Evolutionary conservation across 2,329 filamentous ascomycete species (phyloP).

Genomic region (Mycocentrospora acerina): DNA sequence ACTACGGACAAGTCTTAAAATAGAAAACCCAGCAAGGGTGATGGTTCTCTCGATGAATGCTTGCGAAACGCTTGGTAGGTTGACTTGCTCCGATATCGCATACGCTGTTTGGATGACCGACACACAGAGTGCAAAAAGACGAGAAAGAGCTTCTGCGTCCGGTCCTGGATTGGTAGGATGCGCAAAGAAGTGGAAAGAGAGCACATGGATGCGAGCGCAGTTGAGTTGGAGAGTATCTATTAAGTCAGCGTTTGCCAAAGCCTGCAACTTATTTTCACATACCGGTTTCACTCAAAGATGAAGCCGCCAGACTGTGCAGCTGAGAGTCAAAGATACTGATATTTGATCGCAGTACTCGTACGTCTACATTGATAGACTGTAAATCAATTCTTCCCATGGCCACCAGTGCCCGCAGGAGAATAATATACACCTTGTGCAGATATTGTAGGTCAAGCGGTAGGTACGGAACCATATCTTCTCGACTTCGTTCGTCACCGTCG

Average conservation of each 20-base stretch:
- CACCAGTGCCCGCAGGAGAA: conserved; percentile 35
- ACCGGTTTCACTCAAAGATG: conserved; percentile 37
- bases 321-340: conserved; percentile 41
- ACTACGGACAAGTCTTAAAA: conserved; percentile 34
- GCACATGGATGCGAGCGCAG: conserved; percentile 38
- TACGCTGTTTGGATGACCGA: conserved; percentile 30
- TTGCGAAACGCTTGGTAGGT: conserved; percentile 30
- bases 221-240: conserved; percentile 37
- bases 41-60: conserved; percentile 39
- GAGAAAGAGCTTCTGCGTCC: conserved; percentile 29
- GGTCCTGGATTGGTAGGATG: conserved; percentile 27
- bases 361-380: conserved; percentile 33
- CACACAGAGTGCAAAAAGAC: conserved; percentile 38
- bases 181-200: conserved; percentile 41
- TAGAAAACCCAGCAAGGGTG: conserved; percentile 34
- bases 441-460: conserved; percentile 35
- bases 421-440: conserved; percentile 36
- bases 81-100: conserved; percentile 21
- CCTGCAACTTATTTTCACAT: conserved; percentile 4
- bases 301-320: conserved; percentile 29
- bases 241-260: conserved; percentile 10
- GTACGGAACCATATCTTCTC: conserved; percentile 35
- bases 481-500: conserved; percentile 34
- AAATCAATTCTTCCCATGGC: conserved; percentile 37
- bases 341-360: conserved; percentile 33